Evolutionary conservation across 805 yeast species (phyloP).

Genomic region (Peterozyma toletana): DNA sequence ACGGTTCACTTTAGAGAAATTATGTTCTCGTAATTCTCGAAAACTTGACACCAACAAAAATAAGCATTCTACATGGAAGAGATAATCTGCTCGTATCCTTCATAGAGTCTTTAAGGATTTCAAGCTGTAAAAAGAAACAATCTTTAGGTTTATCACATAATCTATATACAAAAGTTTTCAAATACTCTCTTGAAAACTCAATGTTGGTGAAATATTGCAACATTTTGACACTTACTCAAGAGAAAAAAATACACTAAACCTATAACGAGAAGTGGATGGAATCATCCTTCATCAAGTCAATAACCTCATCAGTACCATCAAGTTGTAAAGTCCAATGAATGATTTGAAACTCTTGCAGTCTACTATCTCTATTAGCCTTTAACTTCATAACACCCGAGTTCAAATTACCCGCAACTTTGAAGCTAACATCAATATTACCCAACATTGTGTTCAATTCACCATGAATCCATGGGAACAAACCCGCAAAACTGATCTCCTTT

Average conservation of each 20-base stretch:
- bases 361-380: constrained; percentile 62
- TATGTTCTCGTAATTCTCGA: no score
- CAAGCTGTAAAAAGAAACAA: no score
- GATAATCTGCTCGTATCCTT: no score
- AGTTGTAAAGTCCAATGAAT: constrained; percentile 56
- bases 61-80: no score
- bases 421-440: constrained; percentile 71
- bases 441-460: constrained; percentile 81
- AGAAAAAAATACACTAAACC: background rate
- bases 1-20: no score
- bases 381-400: constrained; percentile 49
- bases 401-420: constrained; percentile 63
- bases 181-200: no score
- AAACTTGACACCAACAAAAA: no score
- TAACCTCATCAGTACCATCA: constrained; percentile 26
- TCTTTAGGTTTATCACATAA: no score
- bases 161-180: no score
- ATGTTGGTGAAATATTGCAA: no score
- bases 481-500: constrained; percentile 63
- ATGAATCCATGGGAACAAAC: constrained; percentile 80
- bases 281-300: constrained; percentile 45
- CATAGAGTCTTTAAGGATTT: no score
- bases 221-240: no score
- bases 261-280: constrained; percentile 20
- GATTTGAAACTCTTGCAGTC: constrained; percentile 49